A percentile compares a stretch with the other conserved stretches of the same genome.
Conservation (phyloP, 2,329 filamentous ascomycete species). For the Claviceps humidiphila region DNA sequence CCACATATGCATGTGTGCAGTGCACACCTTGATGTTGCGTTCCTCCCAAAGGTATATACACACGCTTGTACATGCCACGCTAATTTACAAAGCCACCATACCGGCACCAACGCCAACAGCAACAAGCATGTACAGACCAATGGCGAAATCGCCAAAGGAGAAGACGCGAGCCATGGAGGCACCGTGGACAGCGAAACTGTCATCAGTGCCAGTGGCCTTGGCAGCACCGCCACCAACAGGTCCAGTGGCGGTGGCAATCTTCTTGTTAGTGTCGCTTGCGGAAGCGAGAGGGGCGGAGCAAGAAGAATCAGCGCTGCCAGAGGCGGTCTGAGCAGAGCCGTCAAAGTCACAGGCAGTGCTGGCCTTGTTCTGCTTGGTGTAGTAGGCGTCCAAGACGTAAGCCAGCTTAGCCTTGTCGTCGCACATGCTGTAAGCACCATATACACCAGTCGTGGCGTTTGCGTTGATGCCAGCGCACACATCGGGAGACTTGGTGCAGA, state of each 20-base stretch:
- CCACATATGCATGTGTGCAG: background rate
- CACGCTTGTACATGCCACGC: background rate
- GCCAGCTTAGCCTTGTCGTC: conserved; percentile 54
- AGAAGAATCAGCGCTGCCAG: conserved; percentile 29
- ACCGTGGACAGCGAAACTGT: conserved; percentile 6
- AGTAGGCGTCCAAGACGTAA: conserved; percentile 64
- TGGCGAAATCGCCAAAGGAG: conserved; percentile 31
- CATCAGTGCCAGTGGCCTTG: conserved; percentile 1
- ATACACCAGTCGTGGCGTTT: conserved; percentile 54
- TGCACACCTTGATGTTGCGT: conserved; percentile 9
- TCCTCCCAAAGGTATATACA: background rate
- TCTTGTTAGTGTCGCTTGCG: conserved; percentile 44
- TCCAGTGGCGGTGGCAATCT: conserved; percentile 4
- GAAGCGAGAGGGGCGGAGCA: conserved; percentile 48
- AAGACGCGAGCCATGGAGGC: conserved; percentile 25
- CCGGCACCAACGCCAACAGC: conserved; percentile 38
- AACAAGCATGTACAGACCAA: conserved; percentile 38
- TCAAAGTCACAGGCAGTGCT: conserved; percentile 56
- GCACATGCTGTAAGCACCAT: conserved; percentile 72
- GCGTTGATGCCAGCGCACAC: conserved; percentile 56
- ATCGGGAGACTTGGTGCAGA: conserved; percentile 46
- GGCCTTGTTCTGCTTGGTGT: conserved; percentile 39
- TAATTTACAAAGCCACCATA: conserved; percentile 39
- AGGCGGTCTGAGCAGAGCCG: conserved; percentile 46
- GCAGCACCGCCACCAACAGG: conserved; percentile 5